These are phyloP conservation scores for Pseudocercospora cruenta DNA, from an alignment of 2,329 filamentous ascomycete species.

Conservation along the genomic window DNA sequence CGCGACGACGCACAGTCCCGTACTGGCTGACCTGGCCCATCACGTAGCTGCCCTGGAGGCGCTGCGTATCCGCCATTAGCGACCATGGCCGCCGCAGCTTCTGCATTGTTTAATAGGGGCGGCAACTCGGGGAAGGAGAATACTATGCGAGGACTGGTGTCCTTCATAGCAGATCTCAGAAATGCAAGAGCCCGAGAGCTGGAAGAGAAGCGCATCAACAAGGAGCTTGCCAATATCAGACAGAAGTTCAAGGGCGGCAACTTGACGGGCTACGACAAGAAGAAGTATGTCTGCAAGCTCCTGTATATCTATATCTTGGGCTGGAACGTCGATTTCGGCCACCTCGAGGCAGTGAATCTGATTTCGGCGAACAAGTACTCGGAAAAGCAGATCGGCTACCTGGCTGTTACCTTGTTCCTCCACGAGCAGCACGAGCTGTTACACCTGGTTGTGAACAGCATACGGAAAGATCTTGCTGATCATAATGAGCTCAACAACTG, in stretches of 20 bases:
- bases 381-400: constrained; percentile 98
- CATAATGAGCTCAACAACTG: constrained; percentile 98
- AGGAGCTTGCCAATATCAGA: constrained; percentile 96
- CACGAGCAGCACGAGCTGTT: constrained; percentile 96
- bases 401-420: constrained; percentile 94
- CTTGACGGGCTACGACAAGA: constrained; percentile 96
- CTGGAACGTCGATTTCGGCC: constrained; percentile 98
- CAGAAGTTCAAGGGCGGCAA: constrained; percentile 92
- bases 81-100: constrained; percentile 40
- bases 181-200: constrained; percentile 94
- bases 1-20: not conserved
- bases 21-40: constrained; percentile 17
- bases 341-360: constrained; percentile 96
- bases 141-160: constrained; percentile 71
- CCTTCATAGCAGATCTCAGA: constrained; percentile 95
- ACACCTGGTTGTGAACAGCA: constrained; percentile 96
- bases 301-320: constrained; percentile 99
- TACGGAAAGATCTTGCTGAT: constrained; percentile 91
- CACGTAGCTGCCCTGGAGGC: constrained; percentile 28
- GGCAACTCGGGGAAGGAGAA: constrained; percentile 40
- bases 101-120: constrained; percentile 42
- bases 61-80: constrained; percentile 11
- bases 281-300: constrained; percentile 99
- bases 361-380: constrained; percentile 97
- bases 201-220: constrained; percentile 99